A percentile compares a stretch with the other conserved stretches of the same genome.
Conservation (phyloP, 2,329 filamentous ascomycete species). For the Cladophialophora immunda region DNA sequence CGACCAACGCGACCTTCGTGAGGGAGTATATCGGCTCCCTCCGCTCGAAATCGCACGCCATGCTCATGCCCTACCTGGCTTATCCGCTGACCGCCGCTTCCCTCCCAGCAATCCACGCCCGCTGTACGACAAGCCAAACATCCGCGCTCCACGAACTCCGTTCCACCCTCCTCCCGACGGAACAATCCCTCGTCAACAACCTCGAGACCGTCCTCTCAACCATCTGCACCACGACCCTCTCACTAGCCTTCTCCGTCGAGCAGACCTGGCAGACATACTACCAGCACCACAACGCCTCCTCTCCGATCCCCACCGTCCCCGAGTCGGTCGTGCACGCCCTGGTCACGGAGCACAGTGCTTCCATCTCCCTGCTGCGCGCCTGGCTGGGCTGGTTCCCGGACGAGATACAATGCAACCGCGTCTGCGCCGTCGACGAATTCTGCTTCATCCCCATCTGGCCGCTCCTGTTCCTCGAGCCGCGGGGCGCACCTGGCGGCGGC, state of each 20-base stretch:
- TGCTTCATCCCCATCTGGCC: conserved; percentile 65
- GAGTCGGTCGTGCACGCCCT: conserved; percentile 2
- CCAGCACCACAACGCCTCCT: not conserved
- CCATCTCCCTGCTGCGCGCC: conserved; percentile 55
- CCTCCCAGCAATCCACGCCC: conserved; percentile 13
- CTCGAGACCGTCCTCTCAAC: conserved; percentile 53
- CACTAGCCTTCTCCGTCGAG: conserved; percentile 56
- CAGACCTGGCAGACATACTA: conserved; percentile 46
- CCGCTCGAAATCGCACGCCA: conserved; percentile 47
- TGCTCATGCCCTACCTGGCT: conserved; percentile 57
- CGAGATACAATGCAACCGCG: conserved; percentile 52
- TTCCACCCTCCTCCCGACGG: conserved; percentile 50
- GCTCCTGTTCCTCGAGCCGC: conserved; percentile 40
- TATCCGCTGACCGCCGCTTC: conserved; percentile 48
- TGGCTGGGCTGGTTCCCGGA: conserved; percentile 63
- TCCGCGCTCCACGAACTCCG: conserved; percentile 55
- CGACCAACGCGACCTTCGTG: conserved; percentile 13
- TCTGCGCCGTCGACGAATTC: conserved; percentile 55
- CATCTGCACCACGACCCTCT: conserved; percentile 54
- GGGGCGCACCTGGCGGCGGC: conserved; percentile 5
- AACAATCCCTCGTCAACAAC: conserved; percentile 50
- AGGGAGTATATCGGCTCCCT: conserved; percentile 16
- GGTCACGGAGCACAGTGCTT: conserved; percentile 36
- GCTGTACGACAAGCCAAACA: conserved; percentile 41
- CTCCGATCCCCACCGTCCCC: not conserved